Conservation (phyloP, 208 protist species). For the Crithidia expoeki region DNA sequence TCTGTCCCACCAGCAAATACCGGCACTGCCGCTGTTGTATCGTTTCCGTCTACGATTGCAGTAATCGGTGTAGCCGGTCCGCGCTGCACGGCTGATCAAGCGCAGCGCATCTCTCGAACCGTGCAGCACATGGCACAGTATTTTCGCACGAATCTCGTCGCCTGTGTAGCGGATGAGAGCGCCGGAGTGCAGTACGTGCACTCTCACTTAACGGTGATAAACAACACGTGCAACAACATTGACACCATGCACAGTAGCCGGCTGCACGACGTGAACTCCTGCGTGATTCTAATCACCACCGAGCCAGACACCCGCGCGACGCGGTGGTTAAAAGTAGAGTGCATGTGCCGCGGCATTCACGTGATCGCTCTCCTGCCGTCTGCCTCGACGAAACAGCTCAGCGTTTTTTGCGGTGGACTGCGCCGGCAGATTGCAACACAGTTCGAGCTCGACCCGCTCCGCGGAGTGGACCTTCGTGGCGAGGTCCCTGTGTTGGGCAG, state of each 20-base stretch:
- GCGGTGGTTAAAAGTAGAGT: slow-evolving; percentile 82
- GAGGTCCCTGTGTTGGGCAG: slow-evolving; percentile 70
- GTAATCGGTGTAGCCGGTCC: slow-evolving; percentile 60
- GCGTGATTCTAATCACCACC: slow-evolving; percentile 63
- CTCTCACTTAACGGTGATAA: too few relatives aligned
- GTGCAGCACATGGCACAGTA: slow-evolving; percentile 59
- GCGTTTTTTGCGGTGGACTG: slow-evolving; percentile 45
- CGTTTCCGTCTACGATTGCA: slow-evolving; percentile 62
- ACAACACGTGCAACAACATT: background rate
- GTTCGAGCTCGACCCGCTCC: slow-evolving; percentile 79
- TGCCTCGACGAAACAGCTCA: slow-evolving; percentile 34
- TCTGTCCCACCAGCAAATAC: too few relatives aligned
- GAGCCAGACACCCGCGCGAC: slow-evolving; percentile 59
- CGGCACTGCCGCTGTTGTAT: too few relatives aligned
- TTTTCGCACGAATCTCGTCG: slow-evolving; percentile 49
- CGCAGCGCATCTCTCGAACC: slow-evolving; percentile 42
- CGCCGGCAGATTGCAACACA: slow-evolving; percentile 50
- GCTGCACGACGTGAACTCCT: slow-evolving; percentile 60
- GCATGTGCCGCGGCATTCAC: slow-evolving; percentile 78
- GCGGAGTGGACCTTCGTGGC: slow-evolving; percentile 54
- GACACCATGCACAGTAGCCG: background rate
- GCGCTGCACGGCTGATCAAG: slow-evolving; percentile 54
- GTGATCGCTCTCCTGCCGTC: slow-evolving; percentile 49
- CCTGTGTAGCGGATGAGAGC: slow-evolving; percentile 54
- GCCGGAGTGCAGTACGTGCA: slow-evolving; percentile 63